Base-by-base conservation (phyloP, 2,329 filamentous ascomycete genomes). In the Epichloe hybrida region DNA sequence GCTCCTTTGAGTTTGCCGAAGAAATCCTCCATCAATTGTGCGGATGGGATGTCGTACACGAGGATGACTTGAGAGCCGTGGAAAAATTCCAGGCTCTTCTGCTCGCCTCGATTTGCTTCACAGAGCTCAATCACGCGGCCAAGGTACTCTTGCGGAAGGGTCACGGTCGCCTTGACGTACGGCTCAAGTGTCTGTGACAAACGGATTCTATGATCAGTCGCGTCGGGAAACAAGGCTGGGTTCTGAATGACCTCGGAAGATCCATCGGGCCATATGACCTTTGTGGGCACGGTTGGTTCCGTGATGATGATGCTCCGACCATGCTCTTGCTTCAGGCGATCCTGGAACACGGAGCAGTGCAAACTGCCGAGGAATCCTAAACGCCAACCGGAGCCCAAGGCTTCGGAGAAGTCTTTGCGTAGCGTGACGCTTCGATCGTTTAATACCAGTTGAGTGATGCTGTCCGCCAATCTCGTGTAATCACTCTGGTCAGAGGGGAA, bases 261-360 rank as follows among this genome's bases (percentile, higher is more conserved):
- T n/a, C 89, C 89, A 61, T 90, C 80, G 44, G 73, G 76, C 76
- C 83, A 93, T 9, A 87, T 66, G 7, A 97, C 77, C 65, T 90
- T 94, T 60, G 91, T 94, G 3, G 93, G 90, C 12, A 98, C 93
- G 0, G 88, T 91, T 0, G 93, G 93, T 38, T 95, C 91, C 0
- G 93, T 98, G 64, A 98, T 93, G 67, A 98, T 96, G 63, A 98
- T 89, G 61, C 83, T 93, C 3, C 87, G 86, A 5, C 91, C 93
- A 61, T 98, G 90, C 66, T 98, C 93, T 67, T 96, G 89, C 42
- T 88, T 82, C 49, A 98, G 71, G 1, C 93, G 86, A 66, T 98
- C 93, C 68, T 98, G 90, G 60, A 98, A 98, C 4, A 98, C 93
- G n/a, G 90, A 97, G 69, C 93, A 97, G 66, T 98, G 93, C 46